A percentile compares a stretch with the other conserved stretches of the same genome.
phyloP scores from a whole-genome alignment of 768 basidiomycete species.

The button mushroom (Agaricus bisporus) region DNA sequence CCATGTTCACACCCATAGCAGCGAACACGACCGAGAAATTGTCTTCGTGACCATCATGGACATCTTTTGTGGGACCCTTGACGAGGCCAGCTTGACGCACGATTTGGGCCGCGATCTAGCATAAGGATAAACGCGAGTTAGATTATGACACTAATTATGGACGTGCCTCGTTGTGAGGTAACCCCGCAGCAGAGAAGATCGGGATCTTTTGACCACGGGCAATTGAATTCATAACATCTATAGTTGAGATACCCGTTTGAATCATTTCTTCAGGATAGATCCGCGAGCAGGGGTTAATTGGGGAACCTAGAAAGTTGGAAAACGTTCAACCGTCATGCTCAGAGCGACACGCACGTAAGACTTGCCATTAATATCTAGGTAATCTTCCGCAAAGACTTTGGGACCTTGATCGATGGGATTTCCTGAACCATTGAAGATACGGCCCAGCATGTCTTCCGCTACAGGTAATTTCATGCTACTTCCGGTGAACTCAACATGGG shows the following conservation, averaged over 20 bases:
- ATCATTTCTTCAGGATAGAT: conserved; percentile 99
- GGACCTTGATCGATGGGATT: conserved; percentile 98
- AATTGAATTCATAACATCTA: conserved; percentile 97
- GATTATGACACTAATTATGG: not conserved
- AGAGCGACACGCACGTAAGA: conserved; percentile 7
- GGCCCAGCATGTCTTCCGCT: conserved; percentile 97
- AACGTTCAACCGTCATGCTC: not conserved
- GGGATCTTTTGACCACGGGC: conserved; percentile 99
- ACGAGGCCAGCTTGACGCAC: conserved; percentile 98
- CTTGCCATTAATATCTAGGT: conserved; percentile 97
- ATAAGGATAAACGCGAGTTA: conserved; percentile 2
- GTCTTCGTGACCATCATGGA: conserved; percentile 98
- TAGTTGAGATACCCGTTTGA: conserved; percentile 98
- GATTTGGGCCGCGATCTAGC: conserved; percentile 97
- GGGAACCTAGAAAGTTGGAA: conserved; percentile 58
- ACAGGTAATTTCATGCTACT: conserved; percentile 99
- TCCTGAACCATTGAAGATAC: conserved; percentile 98
- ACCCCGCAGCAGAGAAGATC: conserved; percentile 97
- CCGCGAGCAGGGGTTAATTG: conserved; percentile 96
- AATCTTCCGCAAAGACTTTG: conserved; percentile 98
- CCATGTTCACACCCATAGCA: conserved; percentile 99
- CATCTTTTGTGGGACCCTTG: conserved; percentile 93
- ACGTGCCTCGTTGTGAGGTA: conserved; percentile 94
- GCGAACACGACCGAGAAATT: conserved; percentile 99
- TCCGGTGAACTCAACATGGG: conserved; percentile 97